Percentiles rank a stretch among this genome's conserved stretches.
Evolutionary conservation across 2,329 filamentous ascomycete species (phyloP).

Genomic region (Curvularia spicifera): DNA sequence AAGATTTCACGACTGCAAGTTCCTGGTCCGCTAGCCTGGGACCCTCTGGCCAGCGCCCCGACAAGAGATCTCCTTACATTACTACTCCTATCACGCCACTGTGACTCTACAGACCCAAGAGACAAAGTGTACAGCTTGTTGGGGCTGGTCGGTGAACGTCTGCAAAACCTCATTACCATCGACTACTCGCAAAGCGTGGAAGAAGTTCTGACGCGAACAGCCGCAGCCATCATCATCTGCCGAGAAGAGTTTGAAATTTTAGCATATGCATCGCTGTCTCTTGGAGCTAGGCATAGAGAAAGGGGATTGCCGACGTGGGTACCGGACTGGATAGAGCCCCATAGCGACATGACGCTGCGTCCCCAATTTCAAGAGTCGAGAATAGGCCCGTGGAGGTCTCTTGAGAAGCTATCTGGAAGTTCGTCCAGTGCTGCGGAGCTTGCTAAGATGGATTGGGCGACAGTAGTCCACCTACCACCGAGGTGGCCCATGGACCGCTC

Average conservation of each 20-base stretch:
- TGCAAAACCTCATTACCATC: constrained; percentile 18
- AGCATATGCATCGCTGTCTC: constrained; percentile 15
- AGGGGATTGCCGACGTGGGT: constrained; percentile 18
- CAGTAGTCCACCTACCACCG: constrained; percentile 9
- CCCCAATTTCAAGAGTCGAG: constrained; percentile 14
- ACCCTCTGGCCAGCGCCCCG: constrained; percentile 19
- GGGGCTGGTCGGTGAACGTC: constrained; percentile 15
- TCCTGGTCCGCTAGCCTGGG: constrained; percentile 22
- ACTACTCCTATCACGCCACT: constrained; percentile 18
- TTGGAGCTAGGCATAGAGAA: neutral
- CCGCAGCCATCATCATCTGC: constrained; percentile 19
- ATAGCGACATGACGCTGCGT: constrained; percentile 8
- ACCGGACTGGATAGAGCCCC: constrained; percentile 16
- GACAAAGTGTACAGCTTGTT: constrained; percentile 22
- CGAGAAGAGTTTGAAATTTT: constrained; percentile 19
- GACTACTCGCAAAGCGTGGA: constrained; percentile 22
- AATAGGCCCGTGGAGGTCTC: constrained; percentile 19
- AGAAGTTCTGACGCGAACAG: constrained; percentile 16
- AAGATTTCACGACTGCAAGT: constrained; percentile 15
- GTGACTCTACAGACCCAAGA: constrained; percentile 17
- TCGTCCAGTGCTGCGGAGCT: neutral
- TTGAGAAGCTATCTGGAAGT: constrained; percentile 12
- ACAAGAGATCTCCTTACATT: constrained; percentile 19
- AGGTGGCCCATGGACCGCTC: neutral
- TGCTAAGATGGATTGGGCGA: constrained; percentile 8